A percentile compares a stretch with the other conserved stretches of the same genome.
Evolutionary conservation across 1,284 basidiomycete species (phyloP).

Genomic region (Marasmius sp.): DNA sequence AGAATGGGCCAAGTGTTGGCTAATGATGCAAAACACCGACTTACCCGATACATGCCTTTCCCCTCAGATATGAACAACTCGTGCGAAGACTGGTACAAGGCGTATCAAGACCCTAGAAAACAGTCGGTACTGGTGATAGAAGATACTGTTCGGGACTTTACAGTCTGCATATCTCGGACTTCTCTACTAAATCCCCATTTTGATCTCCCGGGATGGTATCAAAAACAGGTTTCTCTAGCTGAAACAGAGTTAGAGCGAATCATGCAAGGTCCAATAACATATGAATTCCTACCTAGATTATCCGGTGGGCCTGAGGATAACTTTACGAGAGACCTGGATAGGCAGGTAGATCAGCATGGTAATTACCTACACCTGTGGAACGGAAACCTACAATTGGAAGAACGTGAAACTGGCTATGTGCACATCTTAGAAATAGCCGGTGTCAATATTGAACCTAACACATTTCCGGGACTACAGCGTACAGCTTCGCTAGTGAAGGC

Average conservation of each 20-base stretch:
- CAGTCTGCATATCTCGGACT: not conserved
- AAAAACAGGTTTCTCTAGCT: not conserved
- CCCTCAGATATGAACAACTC: not conserved
- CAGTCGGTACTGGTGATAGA: not conserved
- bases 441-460: not conserved
- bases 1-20: conserved; percentile 7
- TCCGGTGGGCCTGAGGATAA: not conserved
- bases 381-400: conserved; percentile 5
- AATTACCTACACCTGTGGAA: not conserved
- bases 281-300: not conserved
- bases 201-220: conserved; percentile 2
- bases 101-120: not conserved
- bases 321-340: not conserved
- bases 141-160: not conserved
- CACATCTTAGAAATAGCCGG: not conserved
- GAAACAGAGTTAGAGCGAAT: not conserved
- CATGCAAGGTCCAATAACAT: not conserved
- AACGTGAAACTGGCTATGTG: not conserved
- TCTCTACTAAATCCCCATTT: not conserved
- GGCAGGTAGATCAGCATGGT: not conserved
- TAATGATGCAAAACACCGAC: not conserved
- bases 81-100: not conserved
- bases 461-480: not conserved
- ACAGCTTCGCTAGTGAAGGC: not conserved
- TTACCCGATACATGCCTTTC: not conserved